Base-by-base conservation (phyloP, 2,329 filamentous ascomycete genomes). In the Aspergillus sp. region DNA sequence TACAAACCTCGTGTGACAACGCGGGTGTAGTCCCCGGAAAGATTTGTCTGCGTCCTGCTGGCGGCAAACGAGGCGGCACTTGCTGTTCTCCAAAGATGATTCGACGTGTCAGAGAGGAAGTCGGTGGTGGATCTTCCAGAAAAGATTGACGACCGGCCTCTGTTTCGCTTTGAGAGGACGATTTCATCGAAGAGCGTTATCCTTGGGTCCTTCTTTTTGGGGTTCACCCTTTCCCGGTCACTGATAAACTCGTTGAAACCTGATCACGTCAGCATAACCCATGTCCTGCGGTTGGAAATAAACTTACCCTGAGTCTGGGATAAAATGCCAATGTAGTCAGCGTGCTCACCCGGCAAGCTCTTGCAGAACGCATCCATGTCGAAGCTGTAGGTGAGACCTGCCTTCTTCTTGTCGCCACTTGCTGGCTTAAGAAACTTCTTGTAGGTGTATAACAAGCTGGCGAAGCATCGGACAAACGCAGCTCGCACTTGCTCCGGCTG, bases 401-500 rank as follows among this genome's bases (percentile, higher is more conserved):
- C 77, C 67, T 86, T 88, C 70, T 84, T 86, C 63, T 85, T 82
- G 52, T 87, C 84, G 23, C 83, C 81, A 9, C 76, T 81, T 15
- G 86, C 81, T 4, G 85, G 83, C 21, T 80, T 72, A 59, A 89
- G 77, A 67, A 82, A 88, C 64, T 84, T 84, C 56, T 87, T 83
- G 68, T 89, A 89, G 0, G 86, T 89, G 72, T 88, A 89, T 62
- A 89, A 80, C 57, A 89, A 75, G 65, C 85, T 88, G 33, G 86
- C 86, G 65, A 89, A 88, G 72, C 85, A 88, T 66, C 86, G 80
- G 33, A 88, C 86, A 67, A 89, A 89, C 0, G 86, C 86, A 15
- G 86, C 86, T 17, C 86, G 83, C 43, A 89, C 79, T 70, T 88
- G 86, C 62, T 88, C 86, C 7, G 86, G 80, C 60, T 85, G 81